Evolutionary conservation across 2,329 filamentous ascomycete species (phyloP).

Genomic region (Phialemoniopsis sp.): DNA sequence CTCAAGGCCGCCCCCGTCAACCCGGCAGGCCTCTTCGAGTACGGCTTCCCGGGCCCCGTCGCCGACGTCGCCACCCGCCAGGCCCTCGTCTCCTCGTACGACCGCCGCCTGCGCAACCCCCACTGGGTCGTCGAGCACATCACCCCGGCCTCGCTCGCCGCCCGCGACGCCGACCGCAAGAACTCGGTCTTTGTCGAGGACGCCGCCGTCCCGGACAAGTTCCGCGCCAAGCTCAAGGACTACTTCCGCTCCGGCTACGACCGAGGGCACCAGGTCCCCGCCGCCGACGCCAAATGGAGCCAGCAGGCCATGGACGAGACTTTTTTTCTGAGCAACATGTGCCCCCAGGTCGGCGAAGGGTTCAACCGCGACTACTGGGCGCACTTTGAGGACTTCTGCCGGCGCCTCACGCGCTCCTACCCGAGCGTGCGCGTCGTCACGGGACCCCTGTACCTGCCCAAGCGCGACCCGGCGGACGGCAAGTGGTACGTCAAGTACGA

Average conservation of each 20-base stretch:
- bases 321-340: constrained; percentile 94
- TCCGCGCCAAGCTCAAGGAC: constrained; percentile 86
- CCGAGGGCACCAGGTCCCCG: constrained; percentile 93
- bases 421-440: constrained; percentile 89
- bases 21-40: constrained; percentile 73
- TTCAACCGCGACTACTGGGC: constrained; percentile 99
- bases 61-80: constrained; percentile 74
- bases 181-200: constrained; percentile 84
- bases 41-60: constrained; percentile 89
- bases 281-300: constrained; percentile 93
- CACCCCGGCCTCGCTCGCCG: constrained; percentile 75
- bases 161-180: constrained; percentile 76
- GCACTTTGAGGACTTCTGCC: constrained; percentile 96
- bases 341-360: constrained; percentile 93
- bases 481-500: constrained; percentile 97
- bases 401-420: constrained; percentile 74
- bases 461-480: constrained; percentile 73
- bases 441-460: constrained; percentile 88
- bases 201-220: constrained; percentile 71
- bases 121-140: constrained; percentile 97
- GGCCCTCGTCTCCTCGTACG: constrained; percentile 81
- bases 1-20: constrained; percentile 52
- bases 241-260: constrained; percentile 96
- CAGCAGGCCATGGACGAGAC: constrained; percentile 94
- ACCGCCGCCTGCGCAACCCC: constrained; percentile 86